A percentile compares a stretch with the other conserved stretches of the same genome.
Evolutionary conservation across 2,329 filamentous ascomycete species (phyloP).

Genomic region (Aspergillus luchuensis): DNA sequence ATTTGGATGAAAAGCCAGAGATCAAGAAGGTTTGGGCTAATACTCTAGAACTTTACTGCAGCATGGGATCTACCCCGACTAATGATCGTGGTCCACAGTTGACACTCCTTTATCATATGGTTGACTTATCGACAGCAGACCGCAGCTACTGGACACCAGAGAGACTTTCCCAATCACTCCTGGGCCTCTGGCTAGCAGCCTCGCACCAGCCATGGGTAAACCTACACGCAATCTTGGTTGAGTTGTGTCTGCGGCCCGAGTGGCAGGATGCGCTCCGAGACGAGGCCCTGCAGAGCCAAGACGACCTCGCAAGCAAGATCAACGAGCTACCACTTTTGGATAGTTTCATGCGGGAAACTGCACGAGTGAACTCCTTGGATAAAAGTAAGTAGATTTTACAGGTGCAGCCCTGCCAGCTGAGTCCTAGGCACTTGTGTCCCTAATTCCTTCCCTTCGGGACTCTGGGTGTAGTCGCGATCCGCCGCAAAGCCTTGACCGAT

Average conservation of each 20-base stretch:
- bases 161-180: neutral
- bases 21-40: neutral
- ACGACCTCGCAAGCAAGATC: neutral
- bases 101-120: neutral
- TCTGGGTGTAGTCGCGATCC: neutral
- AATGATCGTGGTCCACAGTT: neutral
- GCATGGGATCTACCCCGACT: no score
- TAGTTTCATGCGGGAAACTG: neutral
- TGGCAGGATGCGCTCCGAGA: neutral
- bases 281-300: neutral
- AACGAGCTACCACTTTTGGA: neutral
- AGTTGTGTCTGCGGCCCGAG: neutral
- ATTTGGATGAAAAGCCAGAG: neutral
- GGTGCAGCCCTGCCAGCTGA: no score
- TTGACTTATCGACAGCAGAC: neutral
- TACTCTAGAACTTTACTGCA: no score
- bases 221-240: neutral
- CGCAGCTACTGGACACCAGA: neutral
- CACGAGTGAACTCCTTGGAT: neutral
- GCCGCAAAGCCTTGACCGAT: neutral
- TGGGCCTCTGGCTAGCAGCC: neutral
- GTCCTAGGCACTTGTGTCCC: neutral
- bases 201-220: constrained; percentile 3
- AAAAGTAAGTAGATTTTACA: neutral
- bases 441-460: neutral